Evolutionary conservation across 306 rosid species (phyloP), one percentile per base, ranked within the genome.

Genomic region (Erythrophleum fordii): DNA sequence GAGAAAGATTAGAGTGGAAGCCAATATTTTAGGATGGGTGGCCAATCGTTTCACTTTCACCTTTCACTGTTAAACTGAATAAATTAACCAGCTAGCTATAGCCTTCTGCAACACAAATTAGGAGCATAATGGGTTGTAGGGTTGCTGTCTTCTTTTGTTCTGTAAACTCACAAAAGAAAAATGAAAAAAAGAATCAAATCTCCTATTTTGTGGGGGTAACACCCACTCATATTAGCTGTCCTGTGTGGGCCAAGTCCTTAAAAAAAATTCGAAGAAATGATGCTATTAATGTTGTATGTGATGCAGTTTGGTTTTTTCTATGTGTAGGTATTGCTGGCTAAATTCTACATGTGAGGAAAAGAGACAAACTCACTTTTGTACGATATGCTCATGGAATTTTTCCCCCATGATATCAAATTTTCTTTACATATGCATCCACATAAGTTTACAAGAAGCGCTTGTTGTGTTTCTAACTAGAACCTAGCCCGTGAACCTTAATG

Each of bases 321-420:
- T 77, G 65, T 39, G 81, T 34, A 72, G 65, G 56, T 52, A 76
- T 76, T 80, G 86, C 72, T 80, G 87, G 76, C 77, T 80, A 52
- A 78, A 85, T 85, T 88, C 83, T 77, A 90, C 94, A 90, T 83
- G 94, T 88, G 97, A 88, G 92, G 90, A 88, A 86, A 90, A 83
- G 92, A 81, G 97, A 92, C 92, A 90, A 92, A 88, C 37, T 37
- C 12, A 59, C 9, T 60, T 65, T 80, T 69, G 88, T 87, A 83
- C 85, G 55, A 75, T 77, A 70, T 83, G 84, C 73, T 75, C 79
- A 73, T 62, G 72, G 84, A 83, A 75, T 39, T 83, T 56, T 76
- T 61, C 55, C 78, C 52, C 70, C 46, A 34, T 26, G 66, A 59
- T 16, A 80, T 67, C 73, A 71, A 34, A 48, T 34, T 77, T 59